These are phyloP conservation scores for Fusarium xylarioides DNA, from an alignment of 2,329 filamentous ascomycete species.

Conservation along the genomic window DNA sequence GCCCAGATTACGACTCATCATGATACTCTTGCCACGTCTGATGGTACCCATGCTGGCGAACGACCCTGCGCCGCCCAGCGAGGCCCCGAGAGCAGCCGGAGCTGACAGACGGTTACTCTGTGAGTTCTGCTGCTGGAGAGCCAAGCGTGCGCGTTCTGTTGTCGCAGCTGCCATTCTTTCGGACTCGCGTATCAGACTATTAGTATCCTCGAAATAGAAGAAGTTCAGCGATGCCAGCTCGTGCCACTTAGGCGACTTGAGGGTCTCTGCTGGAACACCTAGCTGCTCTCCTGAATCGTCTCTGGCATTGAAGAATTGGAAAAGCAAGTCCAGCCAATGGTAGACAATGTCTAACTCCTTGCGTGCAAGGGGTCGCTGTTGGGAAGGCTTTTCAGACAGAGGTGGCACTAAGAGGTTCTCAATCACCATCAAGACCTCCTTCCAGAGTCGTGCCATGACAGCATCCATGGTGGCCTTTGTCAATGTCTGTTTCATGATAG, in stretches of 20 bases:
- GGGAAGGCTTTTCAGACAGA: constrained; percentile 91
- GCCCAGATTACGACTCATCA: constrained; percentile 92
- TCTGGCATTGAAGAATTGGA: constrained; percentile 93
- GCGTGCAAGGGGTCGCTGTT: constrained; percentile 82
- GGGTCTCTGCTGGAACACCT: constrained; percentile 87
- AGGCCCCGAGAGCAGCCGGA: constrained; percentile 59
- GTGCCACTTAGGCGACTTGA: constrained; percentile 98
- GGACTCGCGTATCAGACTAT: constrained; percentile 91
- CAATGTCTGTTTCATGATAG: constrained; percentile 97
- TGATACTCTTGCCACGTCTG: constrained; percentile 78
- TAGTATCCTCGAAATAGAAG: constrained; percentile 95
- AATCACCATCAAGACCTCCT: constrained; percentile 92
- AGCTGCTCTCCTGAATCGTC: constrained; percentile 85
- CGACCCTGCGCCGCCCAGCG: constrained; percentile 47
- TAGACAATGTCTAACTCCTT: constrained; percentile 95
- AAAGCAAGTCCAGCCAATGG: constrained; percentile 89
- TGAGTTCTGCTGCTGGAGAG: constrained; percentile 60
- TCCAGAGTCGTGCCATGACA: constrained; percentile 98
- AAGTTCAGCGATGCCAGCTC: constrained; percentile 96
- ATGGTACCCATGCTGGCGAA: constrained; percentile 77
- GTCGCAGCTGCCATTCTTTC: constrained; percentile 94
- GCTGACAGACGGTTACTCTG: constrained; percentile 75
- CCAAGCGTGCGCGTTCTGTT: constrained; percentile 76
- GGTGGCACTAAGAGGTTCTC: constrained; percentile 92
- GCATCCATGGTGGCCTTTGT: constrained; percentile 97